Base-by-base conservation (phyloP, 2,329 filamentous ascomycete species). In the Bipolaris bicolor region DNA sequence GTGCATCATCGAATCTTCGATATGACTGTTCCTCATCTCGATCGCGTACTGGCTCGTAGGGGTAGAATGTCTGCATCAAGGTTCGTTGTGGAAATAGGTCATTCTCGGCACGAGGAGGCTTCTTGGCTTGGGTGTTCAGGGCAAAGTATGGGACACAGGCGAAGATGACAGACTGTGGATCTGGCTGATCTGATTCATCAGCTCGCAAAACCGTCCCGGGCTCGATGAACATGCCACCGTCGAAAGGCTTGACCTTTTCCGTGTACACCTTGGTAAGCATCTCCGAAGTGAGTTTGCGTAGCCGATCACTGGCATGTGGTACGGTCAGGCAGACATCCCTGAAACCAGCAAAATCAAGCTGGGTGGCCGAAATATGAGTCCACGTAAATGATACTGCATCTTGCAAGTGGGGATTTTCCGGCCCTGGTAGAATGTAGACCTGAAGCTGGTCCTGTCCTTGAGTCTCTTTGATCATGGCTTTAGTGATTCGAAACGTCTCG, bases 21-120 rank as follows among this genome's bases (percentile, higher is more conserved):
- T 66, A 73, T 0, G 69, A 71, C 50, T 75, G 71, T 20, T 75
- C 72, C 3, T 51, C 49, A 39, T 75, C 72, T 50, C 71, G 51
- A 16, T 73, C 71, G 39, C 58, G 58, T 2, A 74, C 68, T 7
- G 68, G 62, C 51, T 75, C 69, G 26, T 70, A 70, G 0, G 69
- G 70, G 52, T 75, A 75, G 31, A 69, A 70, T 0, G 71, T 58
- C 54, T 74, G 67, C 65, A 75, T 73, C 7, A 76, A 46, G 6
- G 67, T 74, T 5, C 67, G 57, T 24, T 66, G 36, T 7, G 67
- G 59, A 52, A 68, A 66, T 3, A 66, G 46, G 3, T 53, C 58
- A 9, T 66, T 60, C 1, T 10, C 52, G 7, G 54, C 33, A 7
- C 40, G 43, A 22, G 39, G 7, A 15, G 47, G 18, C 2, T 36